These are phyloP conservation scores for Yamadazyma mexicana DNA, from an alignment of 1,139 yeast genomes.

Conservation along the genomic window DNA sequence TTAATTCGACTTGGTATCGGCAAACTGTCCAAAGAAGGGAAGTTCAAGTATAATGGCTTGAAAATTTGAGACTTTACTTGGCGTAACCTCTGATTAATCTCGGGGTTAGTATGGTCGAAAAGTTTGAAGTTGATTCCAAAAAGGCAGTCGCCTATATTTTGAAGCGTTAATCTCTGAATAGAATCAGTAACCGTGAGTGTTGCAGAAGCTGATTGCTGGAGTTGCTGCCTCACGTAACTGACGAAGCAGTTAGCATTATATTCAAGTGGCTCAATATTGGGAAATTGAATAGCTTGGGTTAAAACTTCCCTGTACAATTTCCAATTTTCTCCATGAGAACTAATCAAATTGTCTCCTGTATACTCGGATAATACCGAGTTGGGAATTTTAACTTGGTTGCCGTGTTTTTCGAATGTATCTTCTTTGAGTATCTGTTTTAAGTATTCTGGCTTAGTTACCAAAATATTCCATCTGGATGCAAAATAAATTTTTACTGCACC, in stretches of 20 bases:
- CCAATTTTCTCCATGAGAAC: slow-evolving; percentile 62
- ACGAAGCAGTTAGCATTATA: slow-evolving; percentile 10
- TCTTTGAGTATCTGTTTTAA: slow-evolving; percentile 49
- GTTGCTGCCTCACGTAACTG: slow-evolving; percentile 12
- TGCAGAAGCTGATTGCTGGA: slow-evolving; percentile 1
- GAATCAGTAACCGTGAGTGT: slow-evolving; percentile 34
- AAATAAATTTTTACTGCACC: slow-evolving; percentile 65
- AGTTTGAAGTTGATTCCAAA: slow-evolving; percentile 50
- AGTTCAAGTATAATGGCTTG: slow-evolving; percentile 54
- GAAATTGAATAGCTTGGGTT: slow-evolving; percentile 53
- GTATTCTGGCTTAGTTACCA: slow-evolving; percentile 51
- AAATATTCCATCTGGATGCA: slow-evolving; percentile 63
- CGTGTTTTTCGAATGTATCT: slow-evolving; percentile 57
- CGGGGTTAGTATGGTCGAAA: slow-evolving; percentile 23
- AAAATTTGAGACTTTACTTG: slow-evolving; percentile 55
- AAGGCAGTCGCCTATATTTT: slow-evolving; percentile 51
- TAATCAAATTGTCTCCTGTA: slow-evolving; percentile 63
- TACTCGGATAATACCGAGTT: slow-evolving; percentile 54
- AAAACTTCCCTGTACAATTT: slow-evolving; percentile 45
- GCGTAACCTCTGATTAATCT: slow-evolving; percentile 40
- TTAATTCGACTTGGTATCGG: slow-evolving; percentile 50
- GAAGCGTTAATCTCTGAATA: slow-evolving; percentile 49
- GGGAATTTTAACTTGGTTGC: slow-evolving; percentile 61
- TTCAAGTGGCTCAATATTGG: slow-evolving; percentile 24
- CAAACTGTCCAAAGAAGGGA: slow-evolving; percentile 52